Evolutionary conservation across 2,329 filamentous ascomycete genomes (phyloP).

Genomic region (Aschersonia sp.): DNA sequence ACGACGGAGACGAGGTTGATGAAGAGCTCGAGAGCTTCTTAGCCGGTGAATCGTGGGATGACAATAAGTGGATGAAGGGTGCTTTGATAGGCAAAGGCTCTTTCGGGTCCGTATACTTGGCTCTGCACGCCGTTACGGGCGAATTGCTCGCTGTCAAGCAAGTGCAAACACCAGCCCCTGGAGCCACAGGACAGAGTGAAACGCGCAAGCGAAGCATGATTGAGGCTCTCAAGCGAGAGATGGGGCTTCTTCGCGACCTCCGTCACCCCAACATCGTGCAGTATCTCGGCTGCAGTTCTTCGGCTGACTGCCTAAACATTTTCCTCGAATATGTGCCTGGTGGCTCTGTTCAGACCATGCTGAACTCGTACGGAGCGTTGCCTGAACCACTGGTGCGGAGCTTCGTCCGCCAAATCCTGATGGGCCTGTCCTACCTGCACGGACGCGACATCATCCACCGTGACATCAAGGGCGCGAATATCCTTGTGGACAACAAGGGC

Average conservation of each 20-base stretch:
- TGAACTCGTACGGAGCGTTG: conserved; percentile 93
- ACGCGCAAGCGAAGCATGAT: conserved; percentile 96
- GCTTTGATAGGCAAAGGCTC: conserved; percentile 93
- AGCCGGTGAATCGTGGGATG: conserved; percentile 84
- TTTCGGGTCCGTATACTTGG: conserved; percentile 90
- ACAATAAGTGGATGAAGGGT: conserved; percentile 99
- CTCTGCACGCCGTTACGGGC: conserved; percentile 87
- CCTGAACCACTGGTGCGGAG: conserved; percentile 88
- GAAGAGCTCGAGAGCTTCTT: conserved; percentile 84
- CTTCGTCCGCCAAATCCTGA: conserved; percentile 91
- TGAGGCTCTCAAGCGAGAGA: conserved; percentile 90
- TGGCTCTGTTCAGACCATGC: conserved; percentile 94
- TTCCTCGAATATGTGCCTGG: conserved; percentile 98
- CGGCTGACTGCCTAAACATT: conserved; percentile 89
- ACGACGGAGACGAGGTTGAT: conserved; percentile 85
- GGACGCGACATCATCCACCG: conserved; percentile 92
- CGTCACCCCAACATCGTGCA: conserved; percentile 97
- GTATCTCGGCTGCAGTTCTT: conserved; percentile 88
- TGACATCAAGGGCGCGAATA: conserved; percentile 98
- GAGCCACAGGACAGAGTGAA: conserved; percentile 67
- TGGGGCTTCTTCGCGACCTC: conserved; percentile 81
- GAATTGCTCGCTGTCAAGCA: conserved; percentile 98
- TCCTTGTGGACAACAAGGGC: conserved; percentile 96
- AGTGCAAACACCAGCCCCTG: conserved; percentile 73
- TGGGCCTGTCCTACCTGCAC: conserved; percentile 85